Evolutionary conservation across 495 filamentous ascomycete genomes (phyloP), one percentile per base, ranked within the genome.

Genomic region (Cryomyces minteri): DNA sequence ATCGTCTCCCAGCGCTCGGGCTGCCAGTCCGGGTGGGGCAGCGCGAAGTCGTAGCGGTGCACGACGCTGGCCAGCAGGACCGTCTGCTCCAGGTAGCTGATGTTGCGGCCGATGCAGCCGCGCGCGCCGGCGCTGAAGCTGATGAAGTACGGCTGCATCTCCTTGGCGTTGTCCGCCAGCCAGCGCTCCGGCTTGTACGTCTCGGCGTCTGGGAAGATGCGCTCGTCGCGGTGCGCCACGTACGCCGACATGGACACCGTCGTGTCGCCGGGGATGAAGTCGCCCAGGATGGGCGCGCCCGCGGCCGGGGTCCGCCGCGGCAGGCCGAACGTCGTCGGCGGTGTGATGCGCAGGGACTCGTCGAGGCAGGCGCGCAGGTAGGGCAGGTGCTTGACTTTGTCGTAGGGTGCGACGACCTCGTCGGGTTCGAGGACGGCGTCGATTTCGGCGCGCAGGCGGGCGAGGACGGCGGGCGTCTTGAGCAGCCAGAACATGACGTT

Each of bases 401-500:
- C 63, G 44, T 65, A 67, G n/a, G 57, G 53, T 4, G 60, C 63
- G 37, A 68, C 54, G 29, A 58, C 63, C 29, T 62, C 60, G 6
- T 44, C 52, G 4, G 38, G 36, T 32, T 45, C 50, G 18, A 54
- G 43, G 1, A 28, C 61, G 0, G 56, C 54, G 31, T 67, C 77
- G 7, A 85, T 58, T 54, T 84, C 79, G 31, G 68, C 47, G 25
- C 51, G 43, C 2, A 54, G 40, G 36, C 43, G 46, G 32, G 32
- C 34, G 32, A 56, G 45, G 25, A 38, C 33, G 4, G 18, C 32
- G 9, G 51, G 54, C 40, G 52, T 51, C 43, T 50, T 50, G 25
- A 54, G 40, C 10, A 58, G 50, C 43, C 44, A 42, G 44, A 51
- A 58, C 11, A 58, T 25, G 31, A 55, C 50, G 34, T 56, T 53